Evolutionary conservation across 352 stramenopile species (phyloP).

Genomic region (Pythium plurisporium): DNA sequence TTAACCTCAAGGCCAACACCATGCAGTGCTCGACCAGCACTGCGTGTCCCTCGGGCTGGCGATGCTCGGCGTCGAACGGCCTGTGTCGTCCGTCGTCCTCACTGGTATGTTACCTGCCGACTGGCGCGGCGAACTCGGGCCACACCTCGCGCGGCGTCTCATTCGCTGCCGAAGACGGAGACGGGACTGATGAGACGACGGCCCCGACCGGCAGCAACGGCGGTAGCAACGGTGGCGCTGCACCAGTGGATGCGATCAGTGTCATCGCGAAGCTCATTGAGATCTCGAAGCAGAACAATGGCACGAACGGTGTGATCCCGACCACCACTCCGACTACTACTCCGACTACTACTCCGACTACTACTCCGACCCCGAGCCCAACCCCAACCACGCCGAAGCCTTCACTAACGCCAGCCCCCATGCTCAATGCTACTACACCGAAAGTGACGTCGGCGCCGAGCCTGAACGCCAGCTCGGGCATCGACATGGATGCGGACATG

Average conservation of each 20-base stretch:
- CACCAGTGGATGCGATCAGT: conserved; percentile 18
- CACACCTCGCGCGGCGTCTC: conserved; percentile 6
- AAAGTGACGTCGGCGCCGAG: background rate
- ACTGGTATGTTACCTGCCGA: conserved; percentile 37
- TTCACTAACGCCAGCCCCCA: background rate
- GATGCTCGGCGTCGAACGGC: conserved; percentile 17
- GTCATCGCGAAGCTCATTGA: conserved; percentile 14
- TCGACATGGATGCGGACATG: background rate
- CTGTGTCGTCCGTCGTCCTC: conserved; percentile 26
- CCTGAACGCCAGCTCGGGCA: background rate
- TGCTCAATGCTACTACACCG: background rate
- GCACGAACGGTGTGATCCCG: too few species aligned
- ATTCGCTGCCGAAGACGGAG: conserved; percentile 23
- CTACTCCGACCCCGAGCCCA: background rate
- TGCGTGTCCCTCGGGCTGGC: conserved; percentile 31
- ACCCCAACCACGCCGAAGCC: background rate
- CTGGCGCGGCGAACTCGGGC: background rate
- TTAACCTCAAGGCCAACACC: background rate
- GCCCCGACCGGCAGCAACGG: background rate
- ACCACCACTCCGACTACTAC: too few species aligned
- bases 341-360: conserved; percentile 3
- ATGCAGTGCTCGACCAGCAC: conserved; percentile 3
- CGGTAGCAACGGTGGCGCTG: conserved; percentile 1
- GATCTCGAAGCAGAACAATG: conserved; percentile 18
- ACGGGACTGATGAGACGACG: background rate